Conservation (phyloP, 2,329 filamentous ascomycete genomes). For the Myriangium duriaei region DNA sequence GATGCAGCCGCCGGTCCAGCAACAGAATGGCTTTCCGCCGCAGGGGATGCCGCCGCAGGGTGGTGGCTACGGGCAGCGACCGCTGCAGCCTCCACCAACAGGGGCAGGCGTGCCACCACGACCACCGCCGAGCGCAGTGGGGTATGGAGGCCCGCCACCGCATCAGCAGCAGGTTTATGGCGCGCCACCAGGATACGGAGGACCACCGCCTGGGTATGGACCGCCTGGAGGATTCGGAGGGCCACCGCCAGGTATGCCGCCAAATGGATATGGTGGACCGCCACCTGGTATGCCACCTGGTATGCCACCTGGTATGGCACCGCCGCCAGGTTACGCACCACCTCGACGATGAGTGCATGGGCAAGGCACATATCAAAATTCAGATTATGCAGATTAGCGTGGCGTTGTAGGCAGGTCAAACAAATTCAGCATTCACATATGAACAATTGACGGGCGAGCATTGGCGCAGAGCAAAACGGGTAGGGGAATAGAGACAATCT, state of each 20-base stretch:
- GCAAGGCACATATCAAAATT: too few relatives aligned
- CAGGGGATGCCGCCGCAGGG: slow-evolving; percentile 20
- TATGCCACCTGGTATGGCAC: too few relatives aligned
- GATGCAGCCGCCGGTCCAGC: slow-evolving; percentile 24
- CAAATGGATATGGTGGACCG: slow-evolving; percentile 17
- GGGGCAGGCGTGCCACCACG: slow-evolving; percentile 52
- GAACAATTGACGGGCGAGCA: too few relatives aligned
- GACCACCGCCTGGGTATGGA: slow-evolving; percentile 25
- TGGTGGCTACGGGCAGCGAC: slow-evolving; percentile 18
- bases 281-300: slow-evolving; percentile 29
- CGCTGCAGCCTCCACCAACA: slow-evolving; percentile 47
- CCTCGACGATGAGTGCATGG: background rate
- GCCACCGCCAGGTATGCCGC: slow-evolving; percentile 37
- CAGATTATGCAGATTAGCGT: too few relatives aligned
- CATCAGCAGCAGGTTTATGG: slow-evolving; percentile 35
- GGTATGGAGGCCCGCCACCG: slow-evolving; percentile 52
- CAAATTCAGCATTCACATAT: background rate
- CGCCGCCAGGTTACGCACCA: slow-evolving; percentile 12
- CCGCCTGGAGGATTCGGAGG: slow-evolving; percentile 8
- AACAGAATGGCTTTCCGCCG: slow-evolving; percentile 24
- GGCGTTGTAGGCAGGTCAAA: slow-evolving; percentile 7
- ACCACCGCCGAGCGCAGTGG: slow-evolving; percentile 55
- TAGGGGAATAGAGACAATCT: too few relatives aligned
- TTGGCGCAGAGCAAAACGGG: too few relatives aligned
- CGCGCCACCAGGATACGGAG: slow-evolving; percentile 22